Conservation (phyloP, 1,284 basidiomycete genomes). For the Microbotryum saponariae region DNA sequence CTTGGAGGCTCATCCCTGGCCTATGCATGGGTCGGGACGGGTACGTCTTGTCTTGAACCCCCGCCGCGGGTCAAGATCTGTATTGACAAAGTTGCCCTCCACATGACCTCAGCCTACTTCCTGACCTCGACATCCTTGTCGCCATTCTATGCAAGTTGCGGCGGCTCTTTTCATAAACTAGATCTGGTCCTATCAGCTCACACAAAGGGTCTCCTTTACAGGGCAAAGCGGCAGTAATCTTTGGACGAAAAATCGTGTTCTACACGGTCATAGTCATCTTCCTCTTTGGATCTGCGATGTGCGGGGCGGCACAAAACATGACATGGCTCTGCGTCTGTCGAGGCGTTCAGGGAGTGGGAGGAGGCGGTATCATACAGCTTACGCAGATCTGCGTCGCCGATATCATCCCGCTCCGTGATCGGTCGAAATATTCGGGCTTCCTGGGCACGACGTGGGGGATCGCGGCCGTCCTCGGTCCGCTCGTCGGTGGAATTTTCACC, state of each 20-base stretch:
- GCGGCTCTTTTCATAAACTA: not conserved
- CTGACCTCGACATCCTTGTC: slow-evolving; percentile 60
- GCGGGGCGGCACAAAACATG: slow-evolving; percentile 71
- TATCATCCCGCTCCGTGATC: slow-evolving; percentile 55
- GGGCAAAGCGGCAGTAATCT: slow-evolving; percentile 56
- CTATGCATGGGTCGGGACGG: slow-evolving; percentile 14
- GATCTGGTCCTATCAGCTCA: not conserved
- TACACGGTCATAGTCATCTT: slow-evolving; percentile 62
- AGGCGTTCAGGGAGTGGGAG: slow-evolving; percentile 74
- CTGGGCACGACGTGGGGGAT: slow-evolving; percentile 75
- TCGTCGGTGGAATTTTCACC: slow-evolving; percentile 48
- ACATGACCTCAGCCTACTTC: slow-evolving; percentile 49
- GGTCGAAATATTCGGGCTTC: slow-evolving; percentile 63
- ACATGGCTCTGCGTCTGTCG: slow-evolving; percentile 63
- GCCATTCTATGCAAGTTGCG: slow-evolving; percentile 39
- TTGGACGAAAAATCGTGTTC: slow-evolving; percentile 66
- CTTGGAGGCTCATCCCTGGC: slow-evolving; percentile 15
- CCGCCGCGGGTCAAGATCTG: not conserved
- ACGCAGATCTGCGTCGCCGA: slow-evolving; percentile 62
- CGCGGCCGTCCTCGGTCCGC: slow-evolving; percentile 62
- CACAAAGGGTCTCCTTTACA: slow-evolving; percentile 36
- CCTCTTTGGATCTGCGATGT: slow-evolving; percentile 70
- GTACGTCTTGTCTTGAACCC: not conserved
- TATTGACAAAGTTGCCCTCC: not conserved
- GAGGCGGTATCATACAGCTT: slow-evolving; percentile 56